phyloP scores from a whole-genome alignment of 306 rosid genomes.

The Bauhinia variegata region DNA sequence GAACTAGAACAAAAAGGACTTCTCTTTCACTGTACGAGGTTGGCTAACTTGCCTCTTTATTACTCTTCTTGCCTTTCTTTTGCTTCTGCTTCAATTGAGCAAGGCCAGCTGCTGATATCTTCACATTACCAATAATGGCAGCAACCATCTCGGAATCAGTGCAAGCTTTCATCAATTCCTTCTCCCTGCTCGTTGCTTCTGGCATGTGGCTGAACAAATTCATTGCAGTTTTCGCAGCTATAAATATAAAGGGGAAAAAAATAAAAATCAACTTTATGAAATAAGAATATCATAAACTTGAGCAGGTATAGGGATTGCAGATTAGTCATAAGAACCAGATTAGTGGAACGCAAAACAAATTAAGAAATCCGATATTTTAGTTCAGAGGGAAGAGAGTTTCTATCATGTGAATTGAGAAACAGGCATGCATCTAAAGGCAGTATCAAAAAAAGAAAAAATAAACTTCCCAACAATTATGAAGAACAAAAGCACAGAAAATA shows the following conservation, averaged over 20 bases:
- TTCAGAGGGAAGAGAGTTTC: not conserved
- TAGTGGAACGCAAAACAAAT: too few species aligned
- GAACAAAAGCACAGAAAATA: not conserved
- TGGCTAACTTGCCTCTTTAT: slow-evolving; percentile 43
- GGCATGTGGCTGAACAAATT: slow-evolving; percentile 93
- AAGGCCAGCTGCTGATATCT: slow-evolving; percentile 88
- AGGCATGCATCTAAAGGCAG: not conserved
- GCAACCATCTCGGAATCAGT: slow-evolving; percentile 92
- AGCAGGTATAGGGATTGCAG: not conserved
- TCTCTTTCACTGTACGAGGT: slow-evolving; percentile 13
- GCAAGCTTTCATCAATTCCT: slow-evolving; percentile 95
- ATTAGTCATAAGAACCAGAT: too few species aligned
- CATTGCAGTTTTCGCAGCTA: slow-evolving; percentile 93
- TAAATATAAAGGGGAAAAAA: not conserved
- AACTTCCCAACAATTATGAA: not conserved
- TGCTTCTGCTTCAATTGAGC: slow-evolving; percentile 91
- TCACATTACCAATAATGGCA: slow-evolving; percentile 81
- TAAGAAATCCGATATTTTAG: too few species aligned
- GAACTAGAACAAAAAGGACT: slow-evolving; percentile 10
- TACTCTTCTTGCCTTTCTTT: slow-evolving; percentile 82
- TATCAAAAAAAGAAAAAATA: not conserved
- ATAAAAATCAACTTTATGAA: slow-evolving; percentile 5
- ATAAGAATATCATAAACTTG: slow-evolving; percentile 5
- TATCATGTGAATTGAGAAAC: not conserved
- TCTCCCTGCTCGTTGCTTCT: slow-evolving; percentile 80